A percentile compares a stretch with the other conserved stretches of the same genome.
Conservation (phyloP, 2,329 filamentous ascomycete genomes). For the Trichoderma atroviride region DNA sequence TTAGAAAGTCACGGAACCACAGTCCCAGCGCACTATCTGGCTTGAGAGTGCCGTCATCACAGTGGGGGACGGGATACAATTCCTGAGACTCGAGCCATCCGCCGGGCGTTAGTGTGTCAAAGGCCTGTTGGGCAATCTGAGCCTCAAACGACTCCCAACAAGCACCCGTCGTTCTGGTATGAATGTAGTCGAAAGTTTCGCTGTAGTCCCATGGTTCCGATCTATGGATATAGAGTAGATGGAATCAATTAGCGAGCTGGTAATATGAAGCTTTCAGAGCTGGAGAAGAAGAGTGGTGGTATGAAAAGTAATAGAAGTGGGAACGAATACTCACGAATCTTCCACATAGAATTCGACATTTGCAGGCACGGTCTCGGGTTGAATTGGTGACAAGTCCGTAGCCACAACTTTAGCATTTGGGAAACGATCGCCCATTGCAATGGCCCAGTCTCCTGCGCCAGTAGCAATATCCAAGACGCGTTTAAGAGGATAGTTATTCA, state of each 20-base stretch:
- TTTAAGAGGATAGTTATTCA: slow-evolving; percentile 42
- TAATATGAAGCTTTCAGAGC: neutral
- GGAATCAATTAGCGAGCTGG: neutral
- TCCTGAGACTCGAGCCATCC: slow-evolving; percentile 61
- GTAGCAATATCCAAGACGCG: slow-evolving; percentile 50
- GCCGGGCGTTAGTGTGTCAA: slow-evolving; percentile 52
- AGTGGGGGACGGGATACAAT: slow-evolving; percentile 41
- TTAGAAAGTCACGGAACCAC: slow-evolving; percentile 47
- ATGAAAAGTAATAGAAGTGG: neutral
- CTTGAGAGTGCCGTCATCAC: slow-evolving; percentile 51
- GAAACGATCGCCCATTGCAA: slow-evolving; percentile 66
- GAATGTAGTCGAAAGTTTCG: slow-evolving; percentile 59
- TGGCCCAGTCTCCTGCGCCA: slow-evolving; percentile 61
- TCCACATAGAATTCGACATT: slow-evolving; percentile 78
- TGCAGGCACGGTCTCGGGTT: slow-evolving; percentile 65
- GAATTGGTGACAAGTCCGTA: slow-evolving; percentile 69
- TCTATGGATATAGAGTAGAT: slow-evolving; percentile 34
- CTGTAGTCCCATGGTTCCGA: slow-evolving; percentile 55
- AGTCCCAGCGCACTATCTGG: slow-evolving; percentile 42
- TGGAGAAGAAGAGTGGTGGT: neutral
- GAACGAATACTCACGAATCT: slow-evolving; percentile 49
- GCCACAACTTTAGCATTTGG: slow-evolving; percentile 62
- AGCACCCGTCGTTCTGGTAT: slow-evolving; percentile 53
- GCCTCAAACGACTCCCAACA: slow-evolving; percentile 53
- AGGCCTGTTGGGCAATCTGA: slow-evolving; percentile 56